Conservation (phyloP, 495 filamentous ascomycete genomes). For the Neurospora tetrasperma region DNA sequence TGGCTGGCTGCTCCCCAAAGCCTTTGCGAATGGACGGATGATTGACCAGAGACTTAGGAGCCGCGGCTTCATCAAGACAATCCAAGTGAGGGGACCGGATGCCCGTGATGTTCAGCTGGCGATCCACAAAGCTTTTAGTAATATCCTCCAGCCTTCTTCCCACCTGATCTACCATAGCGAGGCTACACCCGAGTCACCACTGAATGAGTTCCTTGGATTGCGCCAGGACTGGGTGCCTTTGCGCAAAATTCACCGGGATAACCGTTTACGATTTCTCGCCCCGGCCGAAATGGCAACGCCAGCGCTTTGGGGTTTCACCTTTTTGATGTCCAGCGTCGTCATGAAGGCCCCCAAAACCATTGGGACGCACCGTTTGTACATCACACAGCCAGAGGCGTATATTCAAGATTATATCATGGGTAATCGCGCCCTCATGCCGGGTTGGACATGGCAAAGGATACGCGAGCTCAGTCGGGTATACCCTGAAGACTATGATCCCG, state of each 20-base stretch:
- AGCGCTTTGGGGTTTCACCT: conserved; percentile 55
- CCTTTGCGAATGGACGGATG: conserved; percentile 42
- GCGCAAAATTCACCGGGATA: conserved; percentile 59
- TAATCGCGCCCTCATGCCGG: conserved; percentile 29
- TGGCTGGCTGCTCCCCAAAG: conserved; percentile 47
- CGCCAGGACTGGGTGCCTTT: conserved; percentile 54
- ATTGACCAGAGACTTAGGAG: conserved; percentile 54
- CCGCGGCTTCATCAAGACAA: conserved; percentile 52
- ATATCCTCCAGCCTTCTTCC: conserved; percentile 33
- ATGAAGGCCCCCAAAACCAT: conserved; percentile 41
- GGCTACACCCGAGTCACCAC: conserved; percentile 19
- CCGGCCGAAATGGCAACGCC: conserved; percentile 56
- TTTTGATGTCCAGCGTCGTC: conserved; percentile 49
- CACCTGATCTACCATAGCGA: conserved; percentile 8
- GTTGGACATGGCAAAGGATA: conserved; percentile 53
- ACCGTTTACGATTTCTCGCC: conserved; percentile 52
- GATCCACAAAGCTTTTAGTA: conserved; percentile 46
- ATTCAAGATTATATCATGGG: conserved; percentile 47
- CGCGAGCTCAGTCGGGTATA: conserved; percentile 47
- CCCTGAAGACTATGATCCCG: conserved; percentile 21
- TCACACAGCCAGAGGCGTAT: conserved; percentile 57
- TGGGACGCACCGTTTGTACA: conserved; percentile 49
- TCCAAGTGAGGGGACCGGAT: conserved; percentile 46
- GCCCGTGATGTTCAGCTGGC: conserved; percentile 51
- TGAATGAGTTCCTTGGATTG: conserved; percentile 37